Conservation (phyloP, 257 asterid species). For the Scutellaria galericulata region DNA sequence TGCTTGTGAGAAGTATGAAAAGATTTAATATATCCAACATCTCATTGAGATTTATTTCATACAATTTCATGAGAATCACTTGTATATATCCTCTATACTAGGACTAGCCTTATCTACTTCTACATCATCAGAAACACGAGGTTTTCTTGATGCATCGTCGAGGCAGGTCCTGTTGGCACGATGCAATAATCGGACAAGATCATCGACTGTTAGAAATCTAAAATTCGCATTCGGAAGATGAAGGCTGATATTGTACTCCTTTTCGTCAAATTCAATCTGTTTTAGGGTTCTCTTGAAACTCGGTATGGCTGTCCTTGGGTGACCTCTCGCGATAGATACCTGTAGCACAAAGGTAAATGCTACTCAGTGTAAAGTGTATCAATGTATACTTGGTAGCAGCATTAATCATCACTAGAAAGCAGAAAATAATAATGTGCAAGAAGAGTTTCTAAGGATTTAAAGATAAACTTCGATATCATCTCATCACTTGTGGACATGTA, state of each 20-base stretch:
- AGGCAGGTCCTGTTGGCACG: conserved; percentile 4
- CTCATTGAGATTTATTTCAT: background rate
- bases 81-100: background rate
- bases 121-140: conserved; percentile 3
- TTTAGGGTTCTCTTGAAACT: conserved; percentile 56
- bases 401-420: background rate
- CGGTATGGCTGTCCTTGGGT: conserved; percentile 58
- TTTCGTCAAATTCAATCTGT: conserved; percentile 46
- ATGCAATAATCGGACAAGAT: conserved; percentile 46
- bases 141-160: conserved; percentile 21
- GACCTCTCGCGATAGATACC: conserved; percentile 76
- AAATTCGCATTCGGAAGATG: conserved; percentile 62
- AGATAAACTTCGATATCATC: too few relatives aligned
- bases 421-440: too few relatives aligned
- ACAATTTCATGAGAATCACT: background rate
- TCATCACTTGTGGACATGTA: too few relatives aligned
- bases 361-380: background rate
- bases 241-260: conserved; percentile 50
- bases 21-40: conserved; percentile 22
- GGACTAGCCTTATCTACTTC: conserved; percentile 24
- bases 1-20: conserved; percentile 13
- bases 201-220: conserved; percentile 57
- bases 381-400: too few relatives aligned
- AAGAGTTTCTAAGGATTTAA: too few relatives aligned
- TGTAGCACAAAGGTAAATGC: conserved; percentile 35